Evolutionary conservation across 192 early-diverging fungal genomes (phyloP).

Genomic region (Cladochytrium replicatum): DNA sequence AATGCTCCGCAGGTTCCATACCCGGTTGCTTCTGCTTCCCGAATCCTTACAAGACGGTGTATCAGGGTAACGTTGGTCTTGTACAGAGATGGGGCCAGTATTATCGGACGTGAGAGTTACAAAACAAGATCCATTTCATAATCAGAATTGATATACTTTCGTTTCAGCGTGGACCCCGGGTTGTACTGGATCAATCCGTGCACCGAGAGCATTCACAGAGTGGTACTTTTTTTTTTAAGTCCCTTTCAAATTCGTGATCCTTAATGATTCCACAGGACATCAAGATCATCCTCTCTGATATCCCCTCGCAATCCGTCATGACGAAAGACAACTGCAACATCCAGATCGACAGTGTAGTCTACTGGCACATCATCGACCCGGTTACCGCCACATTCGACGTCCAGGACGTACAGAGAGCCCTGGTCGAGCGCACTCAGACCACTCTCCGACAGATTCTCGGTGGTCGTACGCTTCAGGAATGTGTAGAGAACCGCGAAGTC

Average conservation of each 20-base stretch:
- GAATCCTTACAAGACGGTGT: constrained; percentile 60
- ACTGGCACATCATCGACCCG: constrained; percentile 55
- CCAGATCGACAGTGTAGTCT: constrained; percentile 75
- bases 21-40: too few relatives aligned
- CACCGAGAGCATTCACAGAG: constrained; percentile 21
- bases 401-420: constrained; percentile 58
- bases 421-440: constrained; percentile 84
- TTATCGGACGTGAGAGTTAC: constrained; percentile 19
- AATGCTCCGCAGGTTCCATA: too few relatives aligned
- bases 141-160: too few relatives aligned
- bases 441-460: constrained; percentile 80
- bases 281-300: too few relatives aligned
- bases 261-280: too few relatives aligned
- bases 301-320: constrained; percentile 65
- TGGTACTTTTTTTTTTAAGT: too few relatives aligned
- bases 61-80: constrained; percentile 62
- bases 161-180: constrained; percentile 36
- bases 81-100: constrained; percentile 54
- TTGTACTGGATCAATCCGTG: constrained; percentile 32
- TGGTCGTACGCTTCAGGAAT: constrained; percentile 73
- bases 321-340: constrained; percentile 88
- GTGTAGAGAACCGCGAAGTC: constrained; percentile 79
- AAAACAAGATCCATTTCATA: too few relatives aligned
- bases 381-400: constrained; percentile 76
- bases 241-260: too few relatives aligned